These are phyloP conservation scores for Hsuehochloa calcarea DNA, from an alignment of 176 grass and related monocot species.

Conservation along the genomic window DNA sequence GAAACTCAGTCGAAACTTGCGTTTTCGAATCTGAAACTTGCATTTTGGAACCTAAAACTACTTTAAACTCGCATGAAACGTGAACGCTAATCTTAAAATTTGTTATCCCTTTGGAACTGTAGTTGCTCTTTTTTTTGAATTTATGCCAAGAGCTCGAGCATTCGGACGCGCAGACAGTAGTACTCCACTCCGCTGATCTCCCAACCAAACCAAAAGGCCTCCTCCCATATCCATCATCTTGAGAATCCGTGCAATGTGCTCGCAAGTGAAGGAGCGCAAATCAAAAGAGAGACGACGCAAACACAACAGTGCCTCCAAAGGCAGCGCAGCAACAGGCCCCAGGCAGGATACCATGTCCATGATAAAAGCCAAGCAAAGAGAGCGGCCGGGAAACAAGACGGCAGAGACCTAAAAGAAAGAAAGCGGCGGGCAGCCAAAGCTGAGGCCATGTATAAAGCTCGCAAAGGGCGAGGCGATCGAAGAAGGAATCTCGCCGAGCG, in stretches of 20 bases:
- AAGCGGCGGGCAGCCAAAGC: neutral
- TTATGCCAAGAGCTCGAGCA: no score
- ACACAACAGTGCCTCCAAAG: neutral
- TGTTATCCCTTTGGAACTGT: no score
- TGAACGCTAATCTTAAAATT: no score
- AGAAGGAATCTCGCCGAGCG: neutral
- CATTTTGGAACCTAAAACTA: no score
- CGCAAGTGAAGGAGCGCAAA: neutral
- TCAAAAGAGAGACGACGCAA: neutral
- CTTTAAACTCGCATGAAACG: no score
- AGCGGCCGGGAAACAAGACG: neutral
- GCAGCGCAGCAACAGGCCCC: neutral
- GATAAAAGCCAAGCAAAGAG: slow-evolving; percentile 39
- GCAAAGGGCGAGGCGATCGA: slow-evolving; percentile 21
- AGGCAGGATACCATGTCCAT: slow-evolving; percentile 3
- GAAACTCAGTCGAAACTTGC: no score
- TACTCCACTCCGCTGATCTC: no score
- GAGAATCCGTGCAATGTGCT: slow-evolving; percentile 17
- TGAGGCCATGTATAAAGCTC: slow-evolving; percentile 18
- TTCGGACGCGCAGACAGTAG: no score
- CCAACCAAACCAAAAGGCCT: no score
- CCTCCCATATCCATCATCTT: neutral
- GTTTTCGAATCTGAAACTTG: no score
- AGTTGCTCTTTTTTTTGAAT: no score
- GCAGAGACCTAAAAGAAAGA: neutral